Evolutionary conservation across 495 filamentous ascomycete species (phyloP), one percentile per base, ranked within the genome.

Genomic region (Chaetomium cochliodes): DNA sequence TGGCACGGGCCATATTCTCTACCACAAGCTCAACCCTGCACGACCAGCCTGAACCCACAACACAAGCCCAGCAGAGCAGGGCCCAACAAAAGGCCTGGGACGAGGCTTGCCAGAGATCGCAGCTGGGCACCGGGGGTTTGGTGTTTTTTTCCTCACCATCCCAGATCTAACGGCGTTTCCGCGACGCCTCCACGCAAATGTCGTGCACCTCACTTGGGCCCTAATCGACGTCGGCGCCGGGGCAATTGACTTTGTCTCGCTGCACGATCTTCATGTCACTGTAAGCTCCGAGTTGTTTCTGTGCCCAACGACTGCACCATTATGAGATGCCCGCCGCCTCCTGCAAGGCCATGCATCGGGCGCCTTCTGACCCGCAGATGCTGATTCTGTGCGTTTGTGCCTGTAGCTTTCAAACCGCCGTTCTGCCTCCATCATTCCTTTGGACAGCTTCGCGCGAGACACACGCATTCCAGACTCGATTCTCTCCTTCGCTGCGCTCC

Each of bases 161-260:
- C 42, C 37, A 28, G n/a, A 41, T 49, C 59, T 15, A 5, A 30
- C 22, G 62, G 44, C 23, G 53, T 46, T 33, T 54, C 15, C 33
- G 39, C 51, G 60, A 55, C 60, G 23, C 41, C 60, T 13, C 46
- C 26, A 37, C 20, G 28, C 49, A 30, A 64, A 64, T 64, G 64
- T 67, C 54, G 46, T 33, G 28, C 62, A 26, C 59, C 47, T 56
- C 49, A 22, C 37, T 51, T 47, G 20, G 51, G 39, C 55, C 39
- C 51, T 59, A 62, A 68, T 62, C 60, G 65, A 70, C 55, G 8
- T 42, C 56, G 39, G 30, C 53, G 53, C 58, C 57, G 64, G 64
- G 70, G 51, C 72, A 72, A 72, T 72, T 70, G 70, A 65, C 55
- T 67, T 70, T 72, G 70, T 72, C 72, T 68, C 57, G 58, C 49